Conservation (phyloP, 2,329 filamentous ascomycete genomes). For the Fusarium piperis region DNA sequence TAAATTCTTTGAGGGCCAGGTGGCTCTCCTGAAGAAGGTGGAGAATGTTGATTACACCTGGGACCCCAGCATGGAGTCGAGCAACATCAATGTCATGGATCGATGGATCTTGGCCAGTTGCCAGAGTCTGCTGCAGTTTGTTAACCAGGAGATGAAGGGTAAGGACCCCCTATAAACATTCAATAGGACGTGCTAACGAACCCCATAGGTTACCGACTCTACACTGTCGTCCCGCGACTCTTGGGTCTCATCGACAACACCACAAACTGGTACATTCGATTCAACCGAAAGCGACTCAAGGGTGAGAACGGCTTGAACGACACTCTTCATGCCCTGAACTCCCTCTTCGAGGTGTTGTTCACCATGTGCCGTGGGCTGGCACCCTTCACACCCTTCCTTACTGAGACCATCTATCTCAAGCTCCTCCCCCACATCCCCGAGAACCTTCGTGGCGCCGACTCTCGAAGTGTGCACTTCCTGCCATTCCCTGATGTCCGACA, state of each 20-base stretch:
- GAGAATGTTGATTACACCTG: constrained; percentile 81
- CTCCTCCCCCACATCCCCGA: constrained; percentile 85
- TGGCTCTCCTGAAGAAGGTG: constrained; percentile 85
- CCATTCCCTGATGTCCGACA: constrained; percentile 87
- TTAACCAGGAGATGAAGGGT: constrained; percentile 90
- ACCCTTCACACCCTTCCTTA: constrained; percentile 95
- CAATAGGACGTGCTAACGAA: background rate
- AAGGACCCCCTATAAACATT: constrained; percentile 48
- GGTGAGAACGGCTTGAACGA: constrained; percentile 87
- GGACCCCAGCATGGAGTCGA: constrained; percentile 77
- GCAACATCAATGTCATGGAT: constrained; percentile 93
- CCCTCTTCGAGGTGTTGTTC: constrained; percentile 91
- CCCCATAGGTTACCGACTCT: constrained; percentile 72
- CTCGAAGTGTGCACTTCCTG: constrained; percentile 91
- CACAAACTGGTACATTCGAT: constrained; percentile 99
- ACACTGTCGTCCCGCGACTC: constrained; percentile 90
- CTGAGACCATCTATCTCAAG: constrained; percentile 91
- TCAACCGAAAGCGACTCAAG: constrained; percentile 91
- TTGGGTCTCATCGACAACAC: constrained; percentile 89
- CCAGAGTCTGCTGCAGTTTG: constrained; percentile 89
- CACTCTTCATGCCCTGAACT: constrained; percentile 90
- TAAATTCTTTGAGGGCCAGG: constrained; percentile 94
- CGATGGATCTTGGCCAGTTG: constrained; percentile 93
- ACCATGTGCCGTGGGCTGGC: constrained; percentile 89
- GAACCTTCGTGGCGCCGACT: constrained; percentile 73